Conservation (phyloP, 768 basidiomycete genomes). For the Lactarius sanguifluus region DNA sequence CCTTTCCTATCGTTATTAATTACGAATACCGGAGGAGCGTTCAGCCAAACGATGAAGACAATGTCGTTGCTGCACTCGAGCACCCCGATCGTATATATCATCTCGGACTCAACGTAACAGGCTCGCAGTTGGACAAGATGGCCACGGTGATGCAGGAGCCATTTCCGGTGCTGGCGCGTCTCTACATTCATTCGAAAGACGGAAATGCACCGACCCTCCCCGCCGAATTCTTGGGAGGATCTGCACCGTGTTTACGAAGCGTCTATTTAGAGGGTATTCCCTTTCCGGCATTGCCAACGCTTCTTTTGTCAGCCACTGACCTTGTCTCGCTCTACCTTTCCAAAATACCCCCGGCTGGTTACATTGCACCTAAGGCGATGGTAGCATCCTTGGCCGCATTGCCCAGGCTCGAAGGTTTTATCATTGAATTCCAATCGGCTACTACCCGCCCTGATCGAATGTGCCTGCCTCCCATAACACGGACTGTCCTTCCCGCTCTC, state of each 20-base stretch:
- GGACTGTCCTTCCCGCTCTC: neutral
- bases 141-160: neutral
- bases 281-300: neutral
- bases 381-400: neutral
- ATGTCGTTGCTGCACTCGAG: neutral
- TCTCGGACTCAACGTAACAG: neutral
- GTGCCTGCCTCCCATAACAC: neutral
- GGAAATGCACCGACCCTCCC: neutral
- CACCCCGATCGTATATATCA: neutral
- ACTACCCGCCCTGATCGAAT: neutral
- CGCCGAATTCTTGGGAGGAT: neutral
- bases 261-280: neutral
- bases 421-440: neutral
- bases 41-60: neutral
- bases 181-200: neutral
- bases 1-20: neutral
- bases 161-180: neutral
- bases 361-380: neutral
- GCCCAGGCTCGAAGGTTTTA: neutral
- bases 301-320: neutral
- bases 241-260: neutral
- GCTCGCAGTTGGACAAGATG: neutral
- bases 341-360: neutral
- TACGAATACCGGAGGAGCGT: neutral
- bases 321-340: neutral